phyloP scores from a whole-genome alignment of 73 alveolate genomes.

The Loxodes magnus region DNA sequence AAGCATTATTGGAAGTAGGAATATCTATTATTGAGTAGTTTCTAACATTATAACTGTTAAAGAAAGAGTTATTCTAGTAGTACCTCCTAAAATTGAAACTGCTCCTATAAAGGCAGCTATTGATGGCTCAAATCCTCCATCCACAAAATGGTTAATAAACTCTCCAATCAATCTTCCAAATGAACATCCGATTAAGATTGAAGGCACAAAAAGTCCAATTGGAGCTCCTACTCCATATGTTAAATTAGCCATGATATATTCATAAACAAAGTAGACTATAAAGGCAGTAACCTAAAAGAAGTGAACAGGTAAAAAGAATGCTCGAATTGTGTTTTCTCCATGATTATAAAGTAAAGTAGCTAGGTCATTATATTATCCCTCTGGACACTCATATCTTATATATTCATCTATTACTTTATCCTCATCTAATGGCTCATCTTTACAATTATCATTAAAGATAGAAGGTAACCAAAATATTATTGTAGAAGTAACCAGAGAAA shows the following conservation, averaged over 20 bases:
- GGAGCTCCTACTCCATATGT: conserved; percentile 57
- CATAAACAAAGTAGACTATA: conserved; percentile 20
- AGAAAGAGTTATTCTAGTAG: conserved; percentile 49
- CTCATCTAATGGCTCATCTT: not conserved
- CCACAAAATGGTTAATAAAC: conserved; percentile 8
- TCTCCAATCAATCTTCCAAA: not conserved
- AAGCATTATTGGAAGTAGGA: conserved; percentile 39
- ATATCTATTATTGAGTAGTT: conserved; percentile 43
- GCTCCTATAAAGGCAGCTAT: conserved; percentile 49
- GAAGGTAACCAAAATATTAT: conserved; percentile 21
- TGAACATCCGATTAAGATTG: conserved; percentile 10
- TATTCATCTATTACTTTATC: conserved; percentile 11
- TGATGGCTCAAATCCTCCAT: conserved; percentile 42
- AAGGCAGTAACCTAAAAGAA: too few relatives aligned
- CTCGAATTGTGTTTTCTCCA: conserved; percentile 25
- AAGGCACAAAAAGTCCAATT: conserved; percentile 56
- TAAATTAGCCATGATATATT: conserved; percentile 18
- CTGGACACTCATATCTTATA: conserved; percentile 16
- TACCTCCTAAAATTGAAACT: conserved; percentile 41
- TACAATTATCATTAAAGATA: conserved; percentile 15
- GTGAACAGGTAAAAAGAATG: conserved; percentile 12
- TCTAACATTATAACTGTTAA: conserved; percentile 53
- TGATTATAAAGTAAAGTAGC: conserved; percentile 30
- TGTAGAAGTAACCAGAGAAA: conserved; percentile 16
- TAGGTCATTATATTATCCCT: conserved; percentile 22